These are phyloP conservation scores for Elsinoe perseae DNA, from an alignment of 2,329 filamentous ascomycete species.

Conservation along the genomic window DNA sequence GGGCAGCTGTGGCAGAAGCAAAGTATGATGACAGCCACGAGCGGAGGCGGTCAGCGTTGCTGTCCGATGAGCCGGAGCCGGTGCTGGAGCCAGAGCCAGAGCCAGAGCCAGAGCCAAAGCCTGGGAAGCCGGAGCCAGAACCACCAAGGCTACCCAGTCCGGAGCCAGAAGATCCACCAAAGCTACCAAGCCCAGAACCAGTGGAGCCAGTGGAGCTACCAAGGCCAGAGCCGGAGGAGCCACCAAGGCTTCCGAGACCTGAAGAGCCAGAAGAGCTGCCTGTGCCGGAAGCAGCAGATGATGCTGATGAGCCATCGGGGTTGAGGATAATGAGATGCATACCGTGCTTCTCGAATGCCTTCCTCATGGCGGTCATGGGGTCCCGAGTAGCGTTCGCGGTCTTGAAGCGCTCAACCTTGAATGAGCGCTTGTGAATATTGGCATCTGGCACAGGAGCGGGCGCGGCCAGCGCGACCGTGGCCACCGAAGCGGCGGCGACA, in stretches of 20 bases:
- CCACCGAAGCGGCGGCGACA: conserved; percentile 43
- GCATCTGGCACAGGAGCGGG: conserved; percentile 31
- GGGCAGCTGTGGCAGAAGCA: conserved; percentile 1
- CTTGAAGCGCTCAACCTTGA: conserved; percentile 52
- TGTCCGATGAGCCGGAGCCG: background rate
- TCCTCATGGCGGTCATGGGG: conserved; percentile 55
- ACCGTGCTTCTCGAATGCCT: conserved; percentile 61
- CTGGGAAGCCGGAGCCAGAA: background rate
- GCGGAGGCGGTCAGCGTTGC: background rate
- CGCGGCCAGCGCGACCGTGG: conserved; percentile 41
- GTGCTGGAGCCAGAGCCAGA: background rate
- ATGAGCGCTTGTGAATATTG: conserved; percentile 47
- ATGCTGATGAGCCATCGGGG: background rate
- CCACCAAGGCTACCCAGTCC: background rate
- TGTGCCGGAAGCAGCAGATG: conserved; percentile 5
- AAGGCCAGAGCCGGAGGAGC: background rate
- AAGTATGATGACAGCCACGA: conserved; percentile 8
- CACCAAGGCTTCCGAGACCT: background rate
- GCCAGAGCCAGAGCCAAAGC: background rate
- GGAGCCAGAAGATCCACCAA: background rate
- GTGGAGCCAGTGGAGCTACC: background rate
- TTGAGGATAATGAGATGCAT: conserved; percentile 16
- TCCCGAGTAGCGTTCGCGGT: conserved; percentile 48
- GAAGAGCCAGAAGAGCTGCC: background rate
- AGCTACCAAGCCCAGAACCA: background rate